Base-by-base conservation (phyloP, 495 filamentous ascomycete genomes). In the Xylaria telfairii region DNA sequence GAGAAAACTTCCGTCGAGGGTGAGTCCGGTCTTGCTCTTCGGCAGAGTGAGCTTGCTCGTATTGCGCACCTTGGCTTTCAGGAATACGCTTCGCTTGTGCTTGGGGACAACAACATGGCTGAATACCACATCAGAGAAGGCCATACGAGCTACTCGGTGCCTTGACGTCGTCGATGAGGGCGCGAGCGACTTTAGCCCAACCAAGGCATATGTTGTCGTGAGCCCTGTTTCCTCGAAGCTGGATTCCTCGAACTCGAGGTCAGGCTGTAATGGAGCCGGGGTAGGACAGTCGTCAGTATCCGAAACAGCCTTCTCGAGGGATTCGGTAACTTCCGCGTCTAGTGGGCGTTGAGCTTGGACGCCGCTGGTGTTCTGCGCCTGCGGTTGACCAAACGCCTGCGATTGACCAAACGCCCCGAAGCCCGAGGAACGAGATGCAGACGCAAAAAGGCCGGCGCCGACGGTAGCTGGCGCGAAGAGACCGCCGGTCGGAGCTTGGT, bases 1-100 rank as follows among this genome's bases (percentile, higher is more conserved):
- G 39, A 93, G 78, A 76, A 92, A 92, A 12, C 84, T 86, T 4
- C 88, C 89, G 74, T 93, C 91, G 30, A 92, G 89, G 3, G 90
- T 91, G 17, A 93, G 81, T 2, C 90, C 89, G 0, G 84, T 84
- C 1, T 83, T 83, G 19, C 90, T 90, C 67, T 83, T 84, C 39
- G 91, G 87, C 3, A 93, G 82, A 0, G 87, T 88, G 51, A 90
- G 82, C 54, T 84, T 81, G 54, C 84, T 86, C 4, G 82, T 82
- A 71, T 92, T 93, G 64, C 84, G 82, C 39, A 93, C 78, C 37
- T 85, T 84, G 12, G 90, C 90, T 69, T 88, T 88, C 51, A 92
- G 86, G 79, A 91, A 92, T 0, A 90, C 90, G 12, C 85, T 86
- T 0, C 86, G 82, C 64, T 90, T 88, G 68, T 90, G 86, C 74